Percentiles rank a stretch among this genome's conserved stretches.
phyloP scores from a whole-genome alignment of 208 protist genomes.

The Strigomonas culicis region DNA sequence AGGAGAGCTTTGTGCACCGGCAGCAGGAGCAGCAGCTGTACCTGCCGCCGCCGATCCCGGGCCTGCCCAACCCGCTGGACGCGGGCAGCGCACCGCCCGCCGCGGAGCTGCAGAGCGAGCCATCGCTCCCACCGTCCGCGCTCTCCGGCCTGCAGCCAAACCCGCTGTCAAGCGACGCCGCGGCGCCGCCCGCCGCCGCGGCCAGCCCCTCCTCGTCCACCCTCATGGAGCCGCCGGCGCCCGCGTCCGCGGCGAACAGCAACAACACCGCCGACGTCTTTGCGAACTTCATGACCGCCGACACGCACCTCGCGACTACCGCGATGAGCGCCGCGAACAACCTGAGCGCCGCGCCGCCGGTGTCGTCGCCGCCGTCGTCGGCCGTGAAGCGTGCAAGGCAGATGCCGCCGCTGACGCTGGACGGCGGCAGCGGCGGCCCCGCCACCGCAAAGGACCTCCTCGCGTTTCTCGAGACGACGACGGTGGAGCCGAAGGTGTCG shows the following conservation, averaged over 20 bases:
- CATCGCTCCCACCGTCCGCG: background rate
- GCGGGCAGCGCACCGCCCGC: conserved; percentile 1
- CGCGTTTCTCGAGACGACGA: background rate
- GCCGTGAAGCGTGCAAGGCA: background rate
- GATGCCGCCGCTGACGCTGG: background rate
- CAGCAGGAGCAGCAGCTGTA: conserved; percentile 13
- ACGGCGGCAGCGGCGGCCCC: background rate
- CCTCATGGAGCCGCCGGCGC: background rate
- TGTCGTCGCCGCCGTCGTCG: conserved; percentile 10
- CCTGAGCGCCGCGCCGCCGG: conserved; percentile 13
- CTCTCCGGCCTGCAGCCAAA: conserved; percentile 1
- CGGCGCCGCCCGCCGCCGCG: conserved; percentile 1
- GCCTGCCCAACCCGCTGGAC: conserved; percentile 36
- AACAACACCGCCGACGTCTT: background rate
- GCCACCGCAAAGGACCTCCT: background rate
- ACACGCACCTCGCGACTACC: conserved; percentile 3
- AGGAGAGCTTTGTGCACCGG: conserved; percentile 5
- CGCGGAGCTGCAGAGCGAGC: background rate
- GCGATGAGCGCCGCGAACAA: conserved; percentile 9
- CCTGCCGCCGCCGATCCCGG: conserved; percentile 29
- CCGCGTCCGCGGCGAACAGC: background rate
- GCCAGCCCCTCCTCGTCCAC: conserved; percentile 2
- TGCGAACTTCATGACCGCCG: background rate
- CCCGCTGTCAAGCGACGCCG: conserved; percentile 3
- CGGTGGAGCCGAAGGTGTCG: conserved; percentile 37